These are phyloP conservation scores for Nicotiana sylvestris DNA, from an alignment of 257 asterid species.

Conservation along the genomic window DNA sequence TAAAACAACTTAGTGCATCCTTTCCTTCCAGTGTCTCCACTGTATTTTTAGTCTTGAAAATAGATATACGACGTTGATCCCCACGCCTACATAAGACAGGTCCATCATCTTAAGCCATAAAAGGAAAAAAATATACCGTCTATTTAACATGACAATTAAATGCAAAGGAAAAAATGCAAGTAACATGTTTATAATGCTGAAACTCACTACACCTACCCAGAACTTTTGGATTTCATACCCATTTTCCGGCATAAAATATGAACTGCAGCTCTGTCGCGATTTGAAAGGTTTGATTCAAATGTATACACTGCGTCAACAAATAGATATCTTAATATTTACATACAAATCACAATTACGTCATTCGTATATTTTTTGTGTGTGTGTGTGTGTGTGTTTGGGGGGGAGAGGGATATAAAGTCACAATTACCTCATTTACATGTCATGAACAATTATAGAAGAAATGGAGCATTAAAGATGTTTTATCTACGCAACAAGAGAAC, in stretches of 20 bases:
- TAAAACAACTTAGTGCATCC: constrained; percentile 44
- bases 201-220: constrained; percentile 48
- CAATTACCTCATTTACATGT: neutral
- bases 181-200: neutral
- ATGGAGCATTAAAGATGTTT: neutral
- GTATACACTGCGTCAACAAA: constrained; percentile 49
- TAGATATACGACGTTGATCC: constrained; percentile 48
- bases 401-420: neutral
- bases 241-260: constrained; percentile 50
- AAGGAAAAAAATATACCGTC: neutral
- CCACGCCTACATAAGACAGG: constrained; percentile 46
- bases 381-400: no score
- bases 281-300: constrained; percentile 45
- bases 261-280: constrained; percentile 60
- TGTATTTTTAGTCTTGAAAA: constrained; percentile 44
- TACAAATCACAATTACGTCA: neutral
- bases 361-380: neutral
- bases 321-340: constrained; percentile 12
- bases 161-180: neutral
- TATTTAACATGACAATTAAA: neutral
- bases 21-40: constrained; percentile 19
- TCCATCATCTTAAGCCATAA: constrained; percentile 9
- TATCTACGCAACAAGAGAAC: neutral
- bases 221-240: constrained; percentile 74
- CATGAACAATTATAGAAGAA: neutral